A percentile compares a stretch with the other conserved stretches of the same genome.
phyloP scores from a whole-genome alignment of 1,284 basidiomycete genomes.

The Athelia sp. region DNA sequence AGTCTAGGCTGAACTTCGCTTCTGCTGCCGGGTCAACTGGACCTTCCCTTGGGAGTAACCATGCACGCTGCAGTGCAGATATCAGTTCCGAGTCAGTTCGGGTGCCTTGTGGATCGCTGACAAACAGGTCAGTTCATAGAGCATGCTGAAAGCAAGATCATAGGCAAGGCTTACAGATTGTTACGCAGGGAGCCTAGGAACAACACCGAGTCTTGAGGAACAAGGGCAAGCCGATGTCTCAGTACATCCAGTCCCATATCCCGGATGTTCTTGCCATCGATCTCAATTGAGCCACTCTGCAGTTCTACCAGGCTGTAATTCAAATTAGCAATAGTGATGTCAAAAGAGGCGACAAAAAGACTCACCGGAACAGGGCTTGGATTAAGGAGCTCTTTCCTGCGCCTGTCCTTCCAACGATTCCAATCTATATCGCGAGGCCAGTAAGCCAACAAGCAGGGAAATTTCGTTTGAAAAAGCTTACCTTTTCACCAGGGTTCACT shows the following conservation, averaged over 20 bases:
- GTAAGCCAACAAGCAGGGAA: not conserved
- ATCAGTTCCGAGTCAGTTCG: conserved; percentile 51
- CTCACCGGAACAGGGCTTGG: conserved; percentile 27
- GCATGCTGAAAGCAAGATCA: not conserved
- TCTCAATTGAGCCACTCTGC: conserved; percentile 54
- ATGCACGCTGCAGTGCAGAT: conserved; percentile 52
- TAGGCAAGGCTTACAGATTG: conserved; percentile 58
- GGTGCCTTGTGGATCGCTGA: conserved; percentile 54
- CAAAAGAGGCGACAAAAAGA: no score
- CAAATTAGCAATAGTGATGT: conserved; percentile 9
- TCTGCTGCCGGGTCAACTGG: conserved; percentile 42
- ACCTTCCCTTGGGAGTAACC: conserved; percentile 50
- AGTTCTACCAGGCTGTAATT: conserved; percentile 61
- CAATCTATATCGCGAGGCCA: conserved; percentile 38
- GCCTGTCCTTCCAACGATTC: conserved; percentile 72
- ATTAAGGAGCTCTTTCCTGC: conserved; percentile 53
- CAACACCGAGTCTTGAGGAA: conserved; percentile 65
- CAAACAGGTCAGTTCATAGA: not conserved
- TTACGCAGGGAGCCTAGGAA: conserved; percentile 66
- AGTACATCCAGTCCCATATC: conserved; percentile 53
- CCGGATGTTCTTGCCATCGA: conserved; percentile 66
- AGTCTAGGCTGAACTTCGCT: conserved; percentile 65
- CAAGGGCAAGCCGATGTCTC: conserved; percentile 60
- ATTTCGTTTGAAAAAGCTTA: conserved; percentile 20
- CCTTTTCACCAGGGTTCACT: conserved; percentile 68